These are phyloP conservation scores for Hypoxylon sp. DNA, from an alignment of 2,329 filamentous ascomycete species.

Conservation along the genomic window DNA sequence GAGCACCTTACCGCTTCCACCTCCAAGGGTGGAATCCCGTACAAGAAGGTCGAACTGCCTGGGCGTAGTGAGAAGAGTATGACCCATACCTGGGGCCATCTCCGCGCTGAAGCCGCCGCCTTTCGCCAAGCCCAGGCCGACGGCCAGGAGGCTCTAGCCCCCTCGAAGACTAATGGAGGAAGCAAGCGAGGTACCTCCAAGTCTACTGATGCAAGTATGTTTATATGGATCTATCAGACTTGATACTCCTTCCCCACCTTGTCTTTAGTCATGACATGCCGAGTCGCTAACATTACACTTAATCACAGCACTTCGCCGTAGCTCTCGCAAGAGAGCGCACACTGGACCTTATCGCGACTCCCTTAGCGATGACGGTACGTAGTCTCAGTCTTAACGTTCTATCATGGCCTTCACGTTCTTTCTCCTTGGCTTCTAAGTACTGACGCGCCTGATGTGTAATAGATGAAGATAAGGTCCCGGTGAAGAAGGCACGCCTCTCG, in stretches of 20 bases:
- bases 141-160: not conserved
- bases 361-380: slow-evolving; percentile 27
- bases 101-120: slow-evolving; percentile 17
- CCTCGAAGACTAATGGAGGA: not conserved
- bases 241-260: not conserved
- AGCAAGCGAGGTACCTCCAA: not conserved
- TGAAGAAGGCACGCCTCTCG: slow-evolving; percentile 14
- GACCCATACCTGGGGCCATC: slow-evolving; percentile 4
- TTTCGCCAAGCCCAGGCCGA: not conserved
- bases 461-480: slow-evolving; percentile 9
- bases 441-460: not conserved
- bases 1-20: slow-evolving; percentile 7
- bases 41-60: slow-evolving; percentile 27
- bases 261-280: not conserved
- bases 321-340: slow-evolving; percentile 4
- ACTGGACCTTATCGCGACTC: slow-evolving; percentile 9
- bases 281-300: slow-evolving; percentile 1
- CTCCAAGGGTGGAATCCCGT: slow-evolving; percentile 13
- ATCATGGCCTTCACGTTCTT: not conserved
- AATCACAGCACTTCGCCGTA: not conserved
- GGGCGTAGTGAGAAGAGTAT: slow-evolving; percentile 35
- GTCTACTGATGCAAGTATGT: slow-evolving; percentile 8
- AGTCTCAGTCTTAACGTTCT: not conserved
- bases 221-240: not conserved
- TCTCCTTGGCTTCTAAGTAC: not conserved